phyloP scores from a whole-genome alignment of 2,329 filamentous ascomycete species.

The Aureobasidium musti region DNA sequence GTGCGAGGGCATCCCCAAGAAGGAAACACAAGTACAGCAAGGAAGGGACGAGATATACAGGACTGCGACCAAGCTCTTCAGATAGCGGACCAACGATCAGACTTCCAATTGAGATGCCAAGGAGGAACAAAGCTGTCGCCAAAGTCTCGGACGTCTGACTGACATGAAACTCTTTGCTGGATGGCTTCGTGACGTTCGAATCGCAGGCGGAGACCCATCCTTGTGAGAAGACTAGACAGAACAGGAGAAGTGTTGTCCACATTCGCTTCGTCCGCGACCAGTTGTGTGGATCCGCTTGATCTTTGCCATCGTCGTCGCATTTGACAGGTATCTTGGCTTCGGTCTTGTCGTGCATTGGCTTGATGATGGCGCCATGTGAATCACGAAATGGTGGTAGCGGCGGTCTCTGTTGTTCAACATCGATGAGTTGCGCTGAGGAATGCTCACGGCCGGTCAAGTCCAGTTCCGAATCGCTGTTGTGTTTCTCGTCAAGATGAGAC shows the following conservation, averaged over 20 bases:
- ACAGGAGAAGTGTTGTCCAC: neutral
- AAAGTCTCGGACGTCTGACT: conserved; percentile 13
- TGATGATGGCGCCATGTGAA: neutral
- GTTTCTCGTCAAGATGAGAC: neutral
- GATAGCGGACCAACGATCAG: conserved; percentile 7
- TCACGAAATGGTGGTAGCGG: neutral
- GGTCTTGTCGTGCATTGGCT: neutral
- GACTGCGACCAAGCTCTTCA: conserved; percentile 22
- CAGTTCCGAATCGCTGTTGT: neutral
- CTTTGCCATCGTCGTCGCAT: neutral
- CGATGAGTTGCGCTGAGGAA: neutral
- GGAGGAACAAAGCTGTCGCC: conserved; percentile 15
- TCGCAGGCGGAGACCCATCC: conserved; percentile 14
- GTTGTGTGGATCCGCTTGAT: conserved; percentile 13
- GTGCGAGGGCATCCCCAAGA: conserved; percentile 27
- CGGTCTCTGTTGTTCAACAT: neutral
- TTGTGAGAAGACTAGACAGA: conserved; percentile 12
- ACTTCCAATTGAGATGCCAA: conserved; percentile 8
- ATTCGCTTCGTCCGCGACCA: neutral
- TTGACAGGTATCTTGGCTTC: neutral
- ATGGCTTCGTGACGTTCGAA: conserved; percentile 1
- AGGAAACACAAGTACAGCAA: conserved; percentile 12
- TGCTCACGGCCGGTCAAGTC: neutral
- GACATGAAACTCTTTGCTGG: conserved; percentile 8
- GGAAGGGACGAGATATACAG: conserved; percentile 14